Evolutionary conservation across 1,284 basidiomycete genomes (phyloP), one percentile per base, ranked within the genome.

Genomic region (Leccinum discolor): DNA sequence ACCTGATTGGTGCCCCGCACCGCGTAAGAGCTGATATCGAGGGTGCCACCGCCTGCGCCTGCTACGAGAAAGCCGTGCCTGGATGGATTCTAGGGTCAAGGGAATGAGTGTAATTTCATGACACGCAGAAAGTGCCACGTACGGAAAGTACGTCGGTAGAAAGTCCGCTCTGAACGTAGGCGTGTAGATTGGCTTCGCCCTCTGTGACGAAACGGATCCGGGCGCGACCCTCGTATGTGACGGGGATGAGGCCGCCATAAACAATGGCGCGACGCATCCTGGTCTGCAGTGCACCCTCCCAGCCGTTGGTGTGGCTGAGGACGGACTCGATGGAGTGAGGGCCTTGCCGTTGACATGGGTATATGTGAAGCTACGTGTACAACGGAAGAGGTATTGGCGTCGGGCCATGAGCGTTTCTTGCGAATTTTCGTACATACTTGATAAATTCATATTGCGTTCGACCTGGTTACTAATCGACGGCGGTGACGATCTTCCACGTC

Each of bases 211-310:
- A 92, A 38, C 88, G 80, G 69, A 93, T 90, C 61, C 88, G 80
- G 1, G 89, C 84, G 68, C 86, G 86, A 4, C 88, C 90, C 64
- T 86, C 87, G 70, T 88, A 87, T 2, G 88, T 90, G 73, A 91
- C 88, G 1, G 88, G 85, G 35, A 93, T 87, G 38, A 93, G 76
- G 10, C 84, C 84, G 8, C 88, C 91, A 68, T 86, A 29, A 29
- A 29, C 29, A 29, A 29, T 29, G 29, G 29, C 29, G 29, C 29
- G 29, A 29, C 29, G 29, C 29, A 29, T 29, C 29, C 29, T 88
- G 44, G 87, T 86, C 74, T 93, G 91, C 72, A 92, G 91, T 1
- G 88, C 88, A 18, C 90, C 90, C 72, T 92, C 91, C 91, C 91
- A 93, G 8, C 91, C 91, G 70, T 93, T 93, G 11, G 91, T 91